Evolutionary conservation across 2,329 filamentous ascomycete genomes (phyloP).

Genomic region (Pseudogymnoascus pannorum): DNA sequence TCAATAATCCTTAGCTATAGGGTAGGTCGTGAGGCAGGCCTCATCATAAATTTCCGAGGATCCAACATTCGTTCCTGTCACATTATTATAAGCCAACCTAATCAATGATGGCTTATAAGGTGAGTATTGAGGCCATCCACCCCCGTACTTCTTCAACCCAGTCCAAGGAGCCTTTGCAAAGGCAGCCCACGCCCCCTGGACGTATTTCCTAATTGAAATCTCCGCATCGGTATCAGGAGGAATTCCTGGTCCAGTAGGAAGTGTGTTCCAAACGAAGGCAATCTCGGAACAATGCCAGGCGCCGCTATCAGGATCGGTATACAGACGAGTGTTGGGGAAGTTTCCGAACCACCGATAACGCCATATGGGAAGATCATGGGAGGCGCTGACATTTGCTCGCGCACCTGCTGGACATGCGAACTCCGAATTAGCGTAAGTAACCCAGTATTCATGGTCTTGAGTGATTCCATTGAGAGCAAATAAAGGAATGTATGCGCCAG

Average conservation of each 20-base stretch:
- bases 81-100: conserved; percentile 25
- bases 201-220: conserved; percentile 27
- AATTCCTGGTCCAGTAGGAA: conserved; percentile 12
- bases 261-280: conserved; percentile 29
- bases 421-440: not conserved
- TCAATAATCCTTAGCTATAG: not conserved
- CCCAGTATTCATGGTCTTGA: conserved; percentile 13
- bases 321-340: conserved; percentile 29
- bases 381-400: conserved; percentile 23
- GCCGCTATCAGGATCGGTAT: conserved; percentile 25
- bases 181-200: conserved; percentile 33
- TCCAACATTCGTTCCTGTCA: conserved; percentile 25
- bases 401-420: conserved; percentile 25
- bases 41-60: conserved; percentile 23
- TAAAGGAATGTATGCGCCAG: conserved; percentile 15
- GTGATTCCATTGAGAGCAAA: conserved; percentile 10
- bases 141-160: conserved; percentile 27
- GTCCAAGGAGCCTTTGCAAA: conserved; percentile 34
- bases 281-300: conserved; percentile 32
- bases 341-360: conserved; percentile 33
- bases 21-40: conserved; percentile 15
- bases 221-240: conserved; percentile 25
- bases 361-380: conserved; percentile 29
- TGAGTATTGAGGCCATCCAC: conserved; percentile 27
- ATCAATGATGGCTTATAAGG: conserved; percentile 21